Conservation (phyloP, 2,329 filamentous ascomycete species). For the Aspergillus oerlinghausenensis region DNA sequence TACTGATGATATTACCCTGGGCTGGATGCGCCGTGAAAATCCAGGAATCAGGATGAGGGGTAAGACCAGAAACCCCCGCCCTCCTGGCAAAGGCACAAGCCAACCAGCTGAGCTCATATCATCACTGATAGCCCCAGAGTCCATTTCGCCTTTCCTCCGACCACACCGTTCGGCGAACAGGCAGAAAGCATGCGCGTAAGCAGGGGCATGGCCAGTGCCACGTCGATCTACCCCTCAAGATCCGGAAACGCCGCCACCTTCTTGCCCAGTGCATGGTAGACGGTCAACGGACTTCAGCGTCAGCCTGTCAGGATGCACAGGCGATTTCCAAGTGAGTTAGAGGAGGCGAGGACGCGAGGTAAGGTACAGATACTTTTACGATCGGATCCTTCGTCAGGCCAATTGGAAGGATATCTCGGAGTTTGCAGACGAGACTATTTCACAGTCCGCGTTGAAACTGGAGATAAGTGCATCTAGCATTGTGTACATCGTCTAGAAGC, state of each 20-base stretch:
- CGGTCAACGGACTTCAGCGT: not conserved
- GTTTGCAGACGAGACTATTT: constrained; percentile 1
- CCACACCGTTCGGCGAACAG: not conserved
- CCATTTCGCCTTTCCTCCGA: too few relatives aligned
- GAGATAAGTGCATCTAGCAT: not conserved
- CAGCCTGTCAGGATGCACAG: not conserved
- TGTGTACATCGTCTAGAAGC: not conserved
- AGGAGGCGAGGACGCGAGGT: not conserved
- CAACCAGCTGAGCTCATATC: not conserved
- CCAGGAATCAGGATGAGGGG: not conserved
- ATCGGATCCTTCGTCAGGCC: constrained; percentile 3
- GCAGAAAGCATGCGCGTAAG: not conserved
- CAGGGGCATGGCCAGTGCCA: not conserved
- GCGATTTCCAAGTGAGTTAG: constrained; percentile 5
- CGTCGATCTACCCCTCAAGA: not conserved
- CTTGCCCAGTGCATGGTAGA: not conserved
- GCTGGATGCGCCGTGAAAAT: not conserved
- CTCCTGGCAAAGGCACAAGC: not conserved
- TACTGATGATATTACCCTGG: not conserved
- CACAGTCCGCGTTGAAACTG: not conserved
- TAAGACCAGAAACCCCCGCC: not conserved
- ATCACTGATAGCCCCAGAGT: not conserved
- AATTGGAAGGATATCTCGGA: not conserved
- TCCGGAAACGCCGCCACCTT: not conserved
- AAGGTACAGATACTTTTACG: constrained; percentile 9